Conservation (phyloP, 2,329 filamentous ascomycete species). For the Aspergillus uvarum region DNA sequence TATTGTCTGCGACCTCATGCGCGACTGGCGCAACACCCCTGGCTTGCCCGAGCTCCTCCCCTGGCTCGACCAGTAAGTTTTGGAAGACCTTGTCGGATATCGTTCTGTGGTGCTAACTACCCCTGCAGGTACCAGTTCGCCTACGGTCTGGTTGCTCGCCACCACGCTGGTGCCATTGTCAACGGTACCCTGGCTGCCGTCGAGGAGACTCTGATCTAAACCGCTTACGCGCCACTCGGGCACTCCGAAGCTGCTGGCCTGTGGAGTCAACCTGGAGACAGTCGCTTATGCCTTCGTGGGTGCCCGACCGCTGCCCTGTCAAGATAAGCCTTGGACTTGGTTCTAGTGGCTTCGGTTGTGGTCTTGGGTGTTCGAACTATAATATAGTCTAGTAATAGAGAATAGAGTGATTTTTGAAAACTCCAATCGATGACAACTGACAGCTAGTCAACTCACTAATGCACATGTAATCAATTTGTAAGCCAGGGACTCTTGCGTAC, state of each 20-base stretch:
- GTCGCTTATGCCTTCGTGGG: not conserved
- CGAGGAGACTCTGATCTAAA: conserved; percentile 9
- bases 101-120: not conserved
- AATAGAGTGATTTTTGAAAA: too few species aligned
- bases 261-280: not conserved
- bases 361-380: not conserved
- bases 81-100: not conserved
- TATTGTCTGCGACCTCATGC: conserved; percentile 68
- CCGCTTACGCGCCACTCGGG: not conserved
- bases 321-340: not conserved
- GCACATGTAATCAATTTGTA: too few species aligned
- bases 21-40: conserved; percentile 63
- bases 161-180: conserved; percentile 13
- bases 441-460: too few species aligned
- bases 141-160: conserved; percentile 14
- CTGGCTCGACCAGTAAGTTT: conserved; percentile 53
- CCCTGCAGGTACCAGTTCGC: conserved; percentile 15
- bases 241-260: not conserved
- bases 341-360: not conserved
- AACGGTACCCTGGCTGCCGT: conserved; percentile 11
- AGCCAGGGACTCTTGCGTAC: too few species aligned
- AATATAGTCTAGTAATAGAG: not conserved
- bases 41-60: conserved; percentile 60
- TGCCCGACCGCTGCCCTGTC: not conserved
- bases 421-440: too few species aligned